These are phyloP conservation scores for Sporothrix schenckii DNA, from an alignment of 2,329 filamentous ascomycete species.

Conservation along the genomic window DNA sequence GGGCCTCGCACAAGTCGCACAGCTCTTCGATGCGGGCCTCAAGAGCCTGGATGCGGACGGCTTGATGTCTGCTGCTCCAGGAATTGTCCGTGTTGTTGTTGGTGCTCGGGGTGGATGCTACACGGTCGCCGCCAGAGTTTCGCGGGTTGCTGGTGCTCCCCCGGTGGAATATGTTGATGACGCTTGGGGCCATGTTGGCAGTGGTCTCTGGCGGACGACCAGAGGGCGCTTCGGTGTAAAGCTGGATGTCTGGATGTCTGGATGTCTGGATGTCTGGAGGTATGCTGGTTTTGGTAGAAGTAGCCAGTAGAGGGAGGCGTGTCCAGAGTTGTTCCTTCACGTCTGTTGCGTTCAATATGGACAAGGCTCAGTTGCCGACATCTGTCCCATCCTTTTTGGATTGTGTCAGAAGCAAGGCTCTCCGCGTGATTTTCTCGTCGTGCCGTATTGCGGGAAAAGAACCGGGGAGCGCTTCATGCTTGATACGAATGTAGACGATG, in stretches of 20 bases:
- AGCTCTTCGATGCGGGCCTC: neutral
- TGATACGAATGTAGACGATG: neutral
- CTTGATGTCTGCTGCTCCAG: neutral
- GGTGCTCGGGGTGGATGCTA: neutral
- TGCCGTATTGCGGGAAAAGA: neutral
- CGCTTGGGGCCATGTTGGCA: neutral
- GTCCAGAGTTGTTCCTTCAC: neutral
- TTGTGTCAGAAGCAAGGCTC: neutral
- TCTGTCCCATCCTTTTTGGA: neutral
- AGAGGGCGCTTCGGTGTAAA: neutral
- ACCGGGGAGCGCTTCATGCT: neutral
- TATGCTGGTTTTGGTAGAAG: neutral
- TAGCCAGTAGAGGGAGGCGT: neutral
- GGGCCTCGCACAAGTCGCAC: neutral
- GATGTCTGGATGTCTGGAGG: neutral
- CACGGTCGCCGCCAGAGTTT: neutral
- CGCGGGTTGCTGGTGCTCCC: neutral
- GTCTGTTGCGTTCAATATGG: neutral
- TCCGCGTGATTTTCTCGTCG: neutral
- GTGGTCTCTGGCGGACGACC: neutral
- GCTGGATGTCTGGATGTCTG: neutral
- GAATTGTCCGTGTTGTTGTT: neutral
- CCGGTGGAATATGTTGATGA: neutral
- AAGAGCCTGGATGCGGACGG: neutral
- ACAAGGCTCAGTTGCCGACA: conserved; percentile 6